Percentiles rank a stretch among this genome's conserved stretches.
Evolutionary conservation across 139 green algal genomes (phyloP).

Genomic region (Coccomyxa sp.): DNA sequence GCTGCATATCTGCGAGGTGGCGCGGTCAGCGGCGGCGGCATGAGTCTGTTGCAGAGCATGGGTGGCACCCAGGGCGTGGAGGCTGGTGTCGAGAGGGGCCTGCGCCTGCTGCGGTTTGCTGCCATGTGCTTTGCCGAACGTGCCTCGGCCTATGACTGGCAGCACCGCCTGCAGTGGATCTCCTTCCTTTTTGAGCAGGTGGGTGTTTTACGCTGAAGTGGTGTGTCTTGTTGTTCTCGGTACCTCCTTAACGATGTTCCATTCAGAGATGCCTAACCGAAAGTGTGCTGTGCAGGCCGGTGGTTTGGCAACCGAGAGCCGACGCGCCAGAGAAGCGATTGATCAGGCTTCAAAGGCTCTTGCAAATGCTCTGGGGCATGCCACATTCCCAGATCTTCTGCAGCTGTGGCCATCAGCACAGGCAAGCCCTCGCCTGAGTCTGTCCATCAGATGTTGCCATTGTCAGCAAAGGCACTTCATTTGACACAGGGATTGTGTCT

Average conservation of each 20-base stretch:
- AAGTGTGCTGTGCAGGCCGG: too few relatives aligned
- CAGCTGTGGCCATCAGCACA: not conserved
- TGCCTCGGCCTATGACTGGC: not conserved
- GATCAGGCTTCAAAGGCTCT: too few relatives aligned
- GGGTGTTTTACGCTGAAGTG: not conserved
- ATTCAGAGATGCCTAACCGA: too few relatives aligned
- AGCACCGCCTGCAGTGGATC: conserved; percentile 7
- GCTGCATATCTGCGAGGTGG: not conserved
- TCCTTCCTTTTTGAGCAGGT: not conserved
- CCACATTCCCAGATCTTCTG: not conserved
- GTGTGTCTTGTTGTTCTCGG: not conserved
- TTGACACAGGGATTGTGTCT: too few relatives aligned
- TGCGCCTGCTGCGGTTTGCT: conserved; percentile 27
- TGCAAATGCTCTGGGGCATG: not conserved
- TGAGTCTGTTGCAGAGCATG: not conserved
- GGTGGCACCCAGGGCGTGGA: not conserved
- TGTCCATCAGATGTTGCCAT: too few relatives aligned
- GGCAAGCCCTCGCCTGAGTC: not conserved
- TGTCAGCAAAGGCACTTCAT: too few relatives aligned
- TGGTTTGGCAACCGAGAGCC: too few relatives aligned
- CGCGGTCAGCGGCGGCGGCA: not conserved
- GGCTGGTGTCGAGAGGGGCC: not conserved
- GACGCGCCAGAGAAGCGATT: too few relatives aligned
- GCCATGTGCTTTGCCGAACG: conserved; percentile 39
- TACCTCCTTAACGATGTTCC: too few relatives aligned